Base-by-base conservation (phyloP, 805 yeast species). In the Huiozyma naganishii region DNA sequence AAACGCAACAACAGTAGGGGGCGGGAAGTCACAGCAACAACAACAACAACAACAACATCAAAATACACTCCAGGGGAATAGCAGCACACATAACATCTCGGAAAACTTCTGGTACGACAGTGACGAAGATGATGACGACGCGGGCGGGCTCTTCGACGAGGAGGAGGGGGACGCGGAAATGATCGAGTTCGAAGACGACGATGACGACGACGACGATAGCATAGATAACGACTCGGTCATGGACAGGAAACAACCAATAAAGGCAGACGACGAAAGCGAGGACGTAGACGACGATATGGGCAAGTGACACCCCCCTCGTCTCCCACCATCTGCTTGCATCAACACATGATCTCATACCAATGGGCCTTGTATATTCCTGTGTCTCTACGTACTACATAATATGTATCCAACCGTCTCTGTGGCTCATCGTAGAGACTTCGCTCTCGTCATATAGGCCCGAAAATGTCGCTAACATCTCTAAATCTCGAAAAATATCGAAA, bases 21-120 rank as follows among this genome's bases (percentile, higher is more conserved):
- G 33, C 33, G 40, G 40, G 12, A 37, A 13, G 30, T 17, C n/a
- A 35, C 27, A 4, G 6, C 17, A 3, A 3, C 23, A 3, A 17
- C 23, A 17, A 17, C 11, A 28, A 37, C n/a, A 17, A 37, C 28
- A 28, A 17, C 11, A 28, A 37, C n/a, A 17, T 5, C 28, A 28
- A 37, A n/a, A 32, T 32, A 3, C 10, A 3, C 38, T 34, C 29
- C n/a, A 34, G 27, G 30, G 39, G 37, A 34, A 27, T n/a, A 30
- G 35, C 29, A 30, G n/a, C 33, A 30, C 33, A 11, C 9, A 30
- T 30, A 44, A 41, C 41, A 42, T 50, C 23, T 44, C 83, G 52
- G 92, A 83, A 55, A 84, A 82, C 57, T 84, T 84, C 52, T 84
- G 92, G 92, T 83, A 81, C 59, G 92, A 82, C 52, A 57, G 63